A percentile compares a stretch with the other conserved stretches of the same genome.
Evolutionary conservation across 345 rosid genomes (phyloP).

Genomic region (Capsella bursapastoris): DNA sequence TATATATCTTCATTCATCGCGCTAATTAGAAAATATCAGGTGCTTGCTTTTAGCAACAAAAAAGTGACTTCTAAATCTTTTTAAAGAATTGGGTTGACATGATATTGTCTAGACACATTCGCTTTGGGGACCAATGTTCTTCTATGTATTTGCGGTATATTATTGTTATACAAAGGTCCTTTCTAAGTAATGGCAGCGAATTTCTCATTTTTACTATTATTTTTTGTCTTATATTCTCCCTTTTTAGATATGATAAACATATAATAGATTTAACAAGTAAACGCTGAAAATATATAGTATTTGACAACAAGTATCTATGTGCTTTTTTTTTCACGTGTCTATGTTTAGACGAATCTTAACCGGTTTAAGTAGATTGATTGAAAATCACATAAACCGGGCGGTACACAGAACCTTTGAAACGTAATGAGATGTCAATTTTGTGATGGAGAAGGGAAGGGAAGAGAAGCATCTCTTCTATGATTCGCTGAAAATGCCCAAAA

Average conservation of each 20-base stretch:
- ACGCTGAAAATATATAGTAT: conserved; percentile 3
- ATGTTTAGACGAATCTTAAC: background rate
- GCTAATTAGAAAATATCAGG: conserved; percentile 30
- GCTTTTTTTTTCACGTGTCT: conserved; percentile 14
- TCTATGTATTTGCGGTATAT: background rate
- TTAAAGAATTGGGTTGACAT: conserved; percentile 26
- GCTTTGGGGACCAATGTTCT: conserved; percentile 35
- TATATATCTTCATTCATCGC: conserved; percentile 24
- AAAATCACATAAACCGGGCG: background rate
- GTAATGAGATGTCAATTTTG: background rate
- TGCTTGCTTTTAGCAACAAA: conserved; percentile 39
- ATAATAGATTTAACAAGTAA: conserved; percentile 11
- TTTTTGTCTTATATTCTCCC: conserved; percentile 12
- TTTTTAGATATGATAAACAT: background rate
- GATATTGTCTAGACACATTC: background rate
- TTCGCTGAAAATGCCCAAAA: conserved; percentile 39
- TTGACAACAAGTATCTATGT: background rate
- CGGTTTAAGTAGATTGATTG: conserved; percentile 17
- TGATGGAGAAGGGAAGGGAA: conserved; percentile 36
- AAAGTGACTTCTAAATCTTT: conserved; percentile 14
- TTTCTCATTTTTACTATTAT: conserved; percentile 1
- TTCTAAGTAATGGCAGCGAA: conserved; percentile 27
- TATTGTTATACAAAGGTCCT: conserved; percentile 22
- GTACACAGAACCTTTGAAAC: background rate
- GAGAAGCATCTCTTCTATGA: conserved; percentile 37